A percentile compares a stretch with the other conserved stretches of the same genome.
Evolutionary conservation across 805 yeast species (phyloP).

Genomic region (Candida morakotiae): DNA sequence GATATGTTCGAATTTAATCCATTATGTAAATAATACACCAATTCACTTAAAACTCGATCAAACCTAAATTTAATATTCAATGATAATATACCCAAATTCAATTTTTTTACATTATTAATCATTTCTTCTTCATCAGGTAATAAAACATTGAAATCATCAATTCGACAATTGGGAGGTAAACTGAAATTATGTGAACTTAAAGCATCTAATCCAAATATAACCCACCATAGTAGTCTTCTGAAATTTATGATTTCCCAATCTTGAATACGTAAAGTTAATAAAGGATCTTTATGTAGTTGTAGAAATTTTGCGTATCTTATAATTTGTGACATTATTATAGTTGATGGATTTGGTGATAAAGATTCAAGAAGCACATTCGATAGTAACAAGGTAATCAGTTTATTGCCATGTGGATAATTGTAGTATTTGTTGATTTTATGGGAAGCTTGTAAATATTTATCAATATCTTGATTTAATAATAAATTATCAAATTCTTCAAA

Average conservation of each 20-base stretch:
- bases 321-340: constrained; percentile 52
- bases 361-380: constrained; percentile 50
- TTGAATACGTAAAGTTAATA: constrained; percentile 45
- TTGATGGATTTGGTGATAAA: constrained; percentile 52
- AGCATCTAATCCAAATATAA: constrained; percentile 55
- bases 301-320: constrained; percentile 54
- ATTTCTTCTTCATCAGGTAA: constrained; percentile 48
- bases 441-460: constrained; percentile 45
- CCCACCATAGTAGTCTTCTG: constrained; percentile 65
- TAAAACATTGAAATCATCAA: constrained; percentile 54
- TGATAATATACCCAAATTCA: constrained; percentile 45
- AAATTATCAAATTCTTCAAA: constrained; percentile 54
- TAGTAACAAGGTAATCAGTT: constrained; percentile 37
- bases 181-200: constrained; percentile 53
- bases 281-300: constrained; percentile 58
- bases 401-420: constrained; percentile 47
- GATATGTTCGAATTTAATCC: constrained; percentile 41
- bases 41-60: constrained; percentile 48
- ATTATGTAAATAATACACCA: constrained; percentile 49
- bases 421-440: constrained; percentile 47
- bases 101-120: constrained; percentile 24
- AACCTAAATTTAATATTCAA: constrained; percentile 52
- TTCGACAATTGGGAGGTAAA: constrained; percentile 49
- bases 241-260: constrained; percentile 47
- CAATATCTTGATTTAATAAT: constrained; percentile 44